Percentiles rank a stretch among this genome's conserved stretches.
Evolutionary conservation across 108 stramenopile species (phyloP).

Genomic region (Cyclotella sp.): DNA sequence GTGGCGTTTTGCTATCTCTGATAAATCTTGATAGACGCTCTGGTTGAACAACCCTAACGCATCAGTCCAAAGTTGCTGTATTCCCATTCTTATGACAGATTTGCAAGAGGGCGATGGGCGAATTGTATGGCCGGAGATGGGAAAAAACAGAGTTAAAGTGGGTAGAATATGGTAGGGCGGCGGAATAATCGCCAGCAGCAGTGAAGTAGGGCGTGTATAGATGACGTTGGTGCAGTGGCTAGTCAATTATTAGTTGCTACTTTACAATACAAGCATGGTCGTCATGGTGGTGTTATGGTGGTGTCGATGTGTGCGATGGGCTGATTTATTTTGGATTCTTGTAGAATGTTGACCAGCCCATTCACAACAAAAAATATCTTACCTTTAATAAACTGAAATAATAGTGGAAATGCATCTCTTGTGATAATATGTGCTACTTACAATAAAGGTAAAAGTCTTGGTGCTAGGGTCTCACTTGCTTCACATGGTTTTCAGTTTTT

Average conservation of each 20-base stretch:
- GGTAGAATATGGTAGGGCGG: not conserved
- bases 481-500: not conserved
- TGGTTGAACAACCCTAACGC: too few species aligned
- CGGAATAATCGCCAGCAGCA: not conserved
- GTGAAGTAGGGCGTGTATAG: not conserved
- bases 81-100: too few species aligned
- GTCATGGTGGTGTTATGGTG: not conserved
- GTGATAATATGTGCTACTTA: not conserved
- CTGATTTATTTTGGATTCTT: not conserved
- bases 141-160: not conserved
- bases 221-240: too few species aligned
- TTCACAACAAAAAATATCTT: not conserved
- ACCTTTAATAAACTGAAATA: constrained; percentile 5
- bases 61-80: too few species aligned
- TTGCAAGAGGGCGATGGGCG: too few species aligned
- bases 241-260: too few species aligned
- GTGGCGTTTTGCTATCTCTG: too few species aligned
- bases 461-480: not conserved
- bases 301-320: not conserved
- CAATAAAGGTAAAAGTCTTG: not conserved
- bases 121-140: not conserved
- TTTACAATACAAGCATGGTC: too few species aligned
- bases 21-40: too few species aligned
- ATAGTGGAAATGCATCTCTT: not conserved
- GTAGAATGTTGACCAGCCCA: not conserved